A percentile compares a stretch with the other conserved stretches of the same genome.
These are phyloP conservation scores for Peziza echinospora DNA, from an alignment of 495 filamentous ascomycete species.

Conservation along the genomic window DNA sequence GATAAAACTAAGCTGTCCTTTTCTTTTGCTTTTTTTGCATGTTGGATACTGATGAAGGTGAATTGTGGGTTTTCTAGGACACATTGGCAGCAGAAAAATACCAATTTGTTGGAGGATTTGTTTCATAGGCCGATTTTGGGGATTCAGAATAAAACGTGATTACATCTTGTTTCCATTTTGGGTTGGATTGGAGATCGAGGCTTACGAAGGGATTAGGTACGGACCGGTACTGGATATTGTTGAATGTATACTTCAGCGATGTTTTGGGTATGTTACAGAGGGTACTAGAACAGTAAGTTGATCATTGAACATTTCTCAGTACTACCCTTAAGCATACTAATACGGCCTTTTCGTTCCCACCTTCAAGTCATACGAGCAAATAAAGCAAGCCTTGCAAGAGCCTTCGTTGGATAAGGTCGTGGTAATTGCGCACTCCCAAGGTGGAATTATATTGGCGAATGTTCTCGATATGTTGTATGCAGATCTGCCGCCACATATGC, in stretches of 20 bases:
- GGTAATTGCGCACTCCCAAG: constrained; percentile 63
- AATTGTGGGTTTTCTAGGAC: constrained; percentile 45
- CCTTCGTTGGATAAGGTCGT: constrained; percentile 49
- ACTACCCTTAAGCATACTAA: no score
- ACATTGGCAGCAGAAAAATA: constrained; percentile 26
- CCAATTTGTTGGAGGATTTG: constrained; percentile 48
- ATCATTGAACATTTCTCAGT: no score
- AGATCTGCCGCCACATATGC: constrained; percentile 44
- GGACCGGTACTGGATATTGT: constrained; percentile 56
- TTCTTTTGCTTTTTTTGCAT: no score
- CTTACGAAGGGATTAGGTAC: no score
- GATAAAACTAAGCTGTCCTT: no score
- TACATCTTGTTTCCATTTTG: no score
- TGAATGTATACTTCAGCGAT: constrained; percentile 56
- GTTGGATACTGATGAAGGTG: no score
- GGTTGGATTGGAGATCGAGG: no score
- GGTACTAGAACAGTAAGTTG: constrained; percentile 34
- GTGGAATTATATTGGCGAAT: constrained; percentile 52
- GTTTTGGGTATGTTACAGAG: constrained; percentile 47
- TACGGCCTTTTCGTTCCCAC: no score
- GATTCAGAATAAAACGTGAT: constrained; percentile 68
- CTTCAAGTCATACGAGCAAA: no score
- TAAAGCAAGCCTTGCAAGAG: constrained; percentile 32
- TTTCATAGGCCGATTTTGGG: constrained; percentile 55
- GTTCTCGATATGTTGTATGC: constrained; percentile 61